Evolutionary conservation across 495 filamentous ascomycete species (phyloP).

Genomic region (Beverwykella pulmonaria): DNA sequence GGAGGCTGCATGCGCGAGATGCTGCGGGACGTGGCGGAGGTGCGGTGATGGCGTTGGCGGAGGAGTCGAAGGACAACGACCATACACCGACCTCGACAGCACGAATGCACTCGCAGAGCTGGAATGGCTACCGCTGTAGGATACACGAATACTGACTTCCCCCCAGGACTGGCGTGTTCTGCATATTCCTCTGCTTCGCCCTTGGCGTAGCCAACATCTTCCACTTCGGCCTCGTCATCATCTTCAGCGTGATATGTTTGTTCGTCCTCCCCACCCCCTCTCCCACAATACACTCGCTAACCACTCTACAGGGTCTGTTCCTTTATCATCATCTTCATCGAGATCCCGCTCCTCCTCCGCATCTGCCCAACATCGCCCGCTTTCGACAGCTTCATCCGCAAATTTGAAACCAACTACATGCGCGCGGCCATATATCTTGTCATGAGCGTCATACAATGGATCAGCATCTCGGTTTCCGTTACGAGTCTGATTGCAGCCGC

Average conservation of each 20-base stretch:
- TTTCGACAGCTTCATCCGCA: slow-evolving; percentile 90
- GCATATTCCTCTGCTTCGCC: slow-evolving; percentile 93
- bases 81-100: not conserved
- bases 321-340: slow-evolving; percentile 92
- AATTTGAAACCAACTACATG: slow-evolving; percentile 94
- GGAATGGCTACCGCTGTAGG: not conserved
- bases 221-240: slow-evolving; percentile 56
- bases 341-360: slow-evolving; percentile 92
- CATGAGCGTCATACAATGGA: slow-evolving; percentile 82
- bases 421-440: slow-evolving; percentile 84
- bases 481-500: slow-evolving; percentile 85
- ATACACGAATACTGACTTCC: not conserved
- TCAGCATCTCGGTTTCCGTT: slow-evolving; percentile 63
- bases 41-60: not conserved
- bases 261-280: slow-evolving; percentile 52
- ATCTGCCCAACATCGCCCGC: slow-evolving; percentile 92
- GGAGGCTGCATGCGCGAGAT: not conserved
- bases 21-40: not conserved
- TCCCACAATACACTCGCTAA: not conserved
- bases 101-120: not conserved
- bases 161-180: slow-evolving; percentile 85
- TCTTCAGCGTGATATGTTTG: slow-evolving; percentile 86
- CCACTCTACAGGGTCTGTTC: slow-evolving; percentile 64
- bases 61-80: not conserved
- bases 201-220: slow-evolving; percentile 93